These are phyloP conservation scores for Platanthera guangdongensis DNA, from an alignment of 106 monocot genomes.

Conservation along the genomic window DNA sequence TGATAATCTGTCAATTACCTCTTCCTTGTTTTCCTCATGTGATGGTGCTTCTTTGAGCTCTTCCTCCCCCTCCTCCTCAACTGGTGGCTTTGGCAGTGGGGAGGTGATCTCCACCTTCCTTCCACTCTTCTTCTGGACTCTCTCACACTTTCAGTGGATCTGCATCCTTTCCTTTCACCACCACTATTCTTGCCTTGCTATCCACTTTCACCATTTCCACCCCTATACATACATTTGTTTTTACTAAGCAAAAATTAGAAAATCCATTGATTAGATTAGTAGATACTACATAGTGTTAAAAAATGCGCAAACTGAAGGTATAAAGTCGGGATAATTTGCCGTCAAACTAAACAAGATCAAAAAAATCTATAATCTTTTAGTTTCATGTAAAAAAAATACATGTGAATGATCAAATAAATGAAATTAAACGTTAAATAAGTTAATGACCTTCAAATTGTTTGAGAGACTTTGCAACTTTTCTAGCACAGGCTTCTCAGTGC, in stretches of 20 bases:
- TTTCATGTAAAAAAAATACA: too few species aligned
- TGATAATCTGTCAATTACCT: conserved; percentile 5
- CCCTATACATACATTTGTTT: conserved; percentile 14
- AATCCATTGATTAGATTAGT: background rate
- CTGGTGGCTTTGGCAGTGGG: conserved; percentile 47
- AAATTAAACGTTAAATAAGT: background rate
- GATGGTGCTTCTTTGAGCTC: conserved; percentile 5
- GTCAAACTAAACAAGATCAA: too few species aligned
- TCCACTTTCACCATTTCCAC: conserved; percentile 62
- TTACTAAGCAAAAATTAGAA: background rate
- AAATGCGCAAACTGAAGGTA: too few species aligned
- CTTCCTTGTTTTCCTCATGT: conserved; percentile 48
- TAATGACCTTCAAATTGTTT: conserved; percentile 42
- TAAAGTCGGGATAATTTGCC: too few species aligned
- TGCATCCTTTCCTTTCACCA: conserved; percentile 51
- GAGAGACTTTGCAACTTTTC: conserved; percentile 46
- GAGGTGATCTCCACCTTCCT: conserved; percentile 59
- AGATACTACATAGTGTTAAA: too few species aligned
- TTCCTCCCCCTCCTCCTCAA: conserved; percentile 22
- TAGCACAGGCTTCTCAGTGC: conserved; percentile 77
- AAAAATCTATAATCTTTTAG: too few species aligned
- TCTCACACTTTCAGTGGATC: conserved; percentile 50
- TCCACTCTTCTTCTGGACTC: conserved; percentile 62
- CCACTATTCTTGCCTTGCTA: conserved; percentile 40
- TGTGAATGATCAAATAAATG: background rate